These are phyloP conservation scores for Marasmius oreades DNA, from an alignment of 1,284 basidiomycete genomes.

Conservation along the genomic window DNA sequence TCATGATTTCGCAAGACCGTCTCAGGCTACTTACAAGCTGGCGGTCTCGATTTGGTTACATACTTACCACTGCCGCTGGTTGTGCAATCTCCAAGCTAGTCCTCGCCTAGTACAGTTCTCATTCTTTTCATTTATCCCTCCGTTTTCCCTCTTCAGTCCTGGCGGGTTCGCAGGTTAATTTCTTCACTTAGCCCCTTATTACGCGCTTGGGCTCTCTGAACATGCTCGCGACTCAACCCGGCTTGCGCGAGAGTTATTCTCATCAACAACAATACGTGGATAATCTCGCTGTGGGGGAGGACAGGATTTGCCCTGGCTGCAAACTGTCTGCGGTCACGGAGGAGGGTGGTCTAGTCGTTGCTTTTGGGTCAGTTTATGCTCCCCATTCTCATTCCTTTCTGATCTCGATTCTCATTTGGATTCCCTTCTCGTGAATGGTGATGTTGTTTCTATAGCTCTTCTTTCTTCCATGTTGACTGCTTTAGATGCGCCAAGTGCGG, in stretches of 20 bases:
- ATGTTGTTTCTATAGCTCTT: constrained; percentile 49
- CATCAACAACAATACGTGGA: constrained; percentile 4
- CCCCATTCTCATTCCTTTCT: constrained; percentile 9
- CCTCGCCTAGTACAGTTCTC: too few species aligned
- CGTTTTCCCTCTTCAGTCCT: background rate
- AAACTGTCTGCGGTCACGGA: constrained; percentile 80
- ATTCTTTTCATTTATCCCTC: constrained; percentile 5
- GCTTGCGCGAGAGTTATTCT: constrained; percentile 24
- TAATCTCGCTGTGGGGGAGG: constrained; percentile 37
- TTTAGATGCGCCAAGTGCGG: constrained; percentile 84
- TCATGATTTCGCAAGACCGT: background rate
- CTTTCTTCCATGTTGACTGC: constrained; percentile 79
- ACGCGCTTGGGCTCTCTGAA: constrained; percentile 14
- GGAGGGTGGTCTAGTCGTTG: constrained; percentile 83
- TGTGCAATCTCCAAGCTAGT: background rate
- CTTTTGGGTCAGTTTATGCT: constrained; percentile 67
- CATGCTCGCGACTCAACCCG: constrained; percentile 26
- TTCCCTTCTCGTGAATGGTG: constrained; percentile 16
- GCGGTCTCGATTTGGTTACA: background rate
- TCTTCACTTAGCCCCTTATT: constrained; percentile 13
- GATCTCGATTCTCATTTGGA: constrained; percentile 16
- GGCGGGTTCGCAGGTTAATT: constrained; percentile 8
- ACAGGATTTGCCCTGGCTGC: constrained; percentile 82
- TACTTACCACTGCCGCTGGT: background rate
- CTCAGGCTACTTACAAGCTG: background rate